A percentile compares a stretch with the other conserved stretches of the same genome.
phyloP scores from a whole-genome alignment of 1,284 basidiomycete genomes.

The Salmacisia buchloeana region DNA sequence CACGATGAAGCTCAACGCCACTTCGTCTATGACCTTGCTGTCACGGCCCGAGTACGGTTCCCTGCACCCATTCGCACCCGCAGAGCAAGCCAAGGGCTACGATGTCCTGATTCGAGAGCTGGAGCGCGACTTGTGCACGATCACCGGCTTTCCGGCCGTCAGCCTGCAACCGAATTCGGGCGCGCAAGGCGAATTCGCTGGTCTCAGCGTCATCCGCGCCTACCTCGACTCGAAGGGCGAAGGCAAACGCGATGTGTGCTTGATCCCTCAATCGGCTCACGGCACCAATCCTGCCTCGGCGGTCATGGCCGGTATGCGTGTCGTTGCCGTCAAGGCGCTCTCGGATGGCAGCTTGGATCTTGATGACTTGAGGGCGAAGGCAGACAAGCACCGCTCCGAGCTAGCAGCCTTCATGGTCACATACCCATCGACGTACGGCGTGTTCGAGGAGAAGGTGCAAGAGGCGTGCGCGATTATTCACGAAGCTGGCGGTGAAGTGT shows the following conservation, averaged over 20 bases:
- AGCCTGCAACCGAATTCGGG: conserved; percentile 97
- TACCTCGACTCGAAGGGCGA: conserved; percentile 87
- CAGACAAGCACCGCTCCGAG: conserved; percentile 81
- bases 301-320: conserved; percentile 93
- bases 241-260: conserved; percentile 77
- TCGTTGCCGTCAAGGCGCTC: conserved; percentile 85
- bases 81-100: conserved; percentile 86
- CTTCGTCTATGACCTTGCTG: conserved; percentile 87
- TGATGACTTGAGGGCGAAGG: conserved; percentile 76
- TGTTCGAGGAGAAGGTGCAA: conserved; percentile 87
- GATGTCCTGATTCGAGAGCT: conserved; percentile 79
- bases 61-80: conserved; percentile 88
- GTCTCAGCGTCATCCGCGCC: conserved; percentile 84
- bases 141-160: conserved; percentile 90
- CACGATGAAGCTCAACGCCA: conserved; percentile 53
- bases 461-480: conserved; percentile 91
- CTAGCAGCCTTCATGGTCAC: conserved; percentile 92
- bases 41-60: conserved; percentile 86
- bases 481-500: conserved; percentile 91
- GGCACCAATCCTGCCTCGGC: conserved; percentile 73
- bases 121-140: conserved; percentile 80
- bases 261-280: conserved; percentile 92
- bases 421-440: conserved; percentile 78
- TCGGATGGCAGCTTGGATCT: conserved; percentile 83
- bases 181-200: conserved; percentile 90